Evolutionary conservation across 2,329 filamentous ascomycete species (phyloP), one percentile per base, ranked within the genome.

Genomic region (Cadophora gregata): DNA sequence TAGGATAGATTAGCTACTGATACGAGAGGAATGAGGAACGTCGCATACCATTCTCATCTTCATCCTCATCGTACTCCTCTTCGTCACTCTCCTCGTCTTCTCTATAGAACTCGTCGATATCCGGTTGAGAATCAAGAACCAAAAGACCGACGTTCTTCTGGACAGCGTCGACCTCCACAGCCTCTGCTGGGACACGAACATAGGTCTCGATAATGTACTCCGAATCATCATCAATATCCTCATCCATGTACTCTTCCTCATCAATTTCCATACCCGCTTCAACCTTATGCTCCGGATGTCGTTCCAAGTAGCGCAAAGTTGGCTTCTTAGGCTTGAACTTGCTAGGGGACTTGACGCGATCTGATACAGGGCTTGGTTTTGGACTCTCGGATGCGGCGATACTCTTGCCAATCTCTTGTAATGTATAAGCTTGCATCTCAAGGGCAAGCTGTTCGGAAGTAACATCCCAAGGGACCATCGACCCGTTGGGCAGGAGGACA

Each of bases 151-250:
- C 81, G 55, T 83, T 83, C 29, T 84, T 80, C 0, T 83, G 80
- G 8, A 79, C 77, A 3, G 86, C 80, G 16, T 82, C 78, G 10
- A 81, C 75, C 19, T 80, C 80, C 66, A 88, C 78, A 29, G 80
- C 80, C 65, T 82, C 81, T 2, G 81, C 84, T 1, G 87, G 85
- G 21, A 90, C 82, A 42, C 88, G 86, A 62, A 89, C 81, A 72
- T 90, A 90, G 48, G 87, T 88, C 67, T 90, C 88, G 51, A 88
- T 84, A 31, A 90, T 81, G 78, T 88, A 90, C 62, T 89, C 86
- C 3, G 82, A 81, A 21, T 86, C 85, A 65, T 84, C 78, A 9
- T 78, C 77, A 1, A 73, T 78, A 16, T 85, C 83, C 21, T 80
- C 80, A 16, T 76, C 79, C 72, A 79, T 79, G 51, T 73, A 74